Percentiles rank a stretch among this genome's conserved stretches.
Conservation (phyloP, 2,329 filamentous ascomycete genomes). For the Penicillium sp. region DNA sequence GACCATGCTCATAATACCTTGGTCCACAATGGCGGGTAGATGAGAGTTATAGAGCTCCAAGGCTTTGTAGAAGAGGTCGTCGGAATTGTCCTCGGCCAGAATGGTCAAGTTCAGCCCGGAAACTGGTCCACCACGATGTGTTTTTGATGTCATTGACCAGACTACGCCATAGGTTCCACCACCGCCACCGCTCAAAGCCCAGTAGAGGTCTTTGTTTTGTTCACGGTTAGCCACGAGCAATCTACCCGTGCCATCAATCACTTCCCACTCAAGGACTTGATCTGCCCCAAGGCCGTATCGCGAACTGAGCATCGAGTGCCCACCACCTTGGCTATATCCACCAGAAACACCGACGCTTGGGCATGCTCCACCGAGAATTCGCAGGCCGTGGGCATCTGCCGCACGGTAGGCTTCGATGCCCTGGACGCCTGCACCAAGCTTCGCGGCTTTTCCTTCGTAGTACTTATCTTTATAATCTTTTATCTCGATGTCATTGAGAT, state of each 20-base stretch:
- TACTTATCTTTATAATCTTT: slow-evolving; percentile 32
- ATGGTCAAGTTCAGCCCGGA: slow-evolving; percentile 48
- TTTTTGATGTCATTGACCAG: slow-evolving; percentile 53
- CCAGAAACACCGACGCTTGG: slow-evolving; percentile 57
- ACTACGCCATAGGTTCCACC: slow-evolving; percentile 59
- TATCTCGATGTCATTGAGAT: slow-evolving; percentile 26
- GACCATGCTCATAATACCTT: slow-evolving; percentile 10
- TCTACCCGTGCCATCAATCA: slow-evolving; percentile 53
- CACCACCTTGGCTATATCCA: slow-evolving; percentile 60
- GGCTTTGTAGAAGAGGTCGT: slow-evolving; percentile 47
- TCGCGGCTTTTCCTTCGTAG: slow-evolving; percentile 53
- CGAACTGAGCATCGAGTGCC: slow-evolving; percentile 54
- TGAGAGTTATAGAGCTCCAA: slow-evolving; percentile 12
- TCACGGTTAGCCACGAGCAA: slow-evolving; percentile 50
- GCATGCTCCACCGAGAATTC: slow-evolving; percentile 54
- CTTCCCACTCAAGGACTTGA: slow-evolving; percentile 55
- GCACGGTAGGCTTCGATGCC: slow-evolving; percentile 49
- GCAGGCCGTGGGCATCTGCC: slow-evolving; percentile 46
- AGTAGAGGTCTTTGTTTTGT: slow-evolving; percentile 57
- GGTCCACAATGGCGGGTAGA: slow-evolving; percentile 7
- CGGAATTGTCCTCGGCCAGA: slow-evolving; percentile 28
- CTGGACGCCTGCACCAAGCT: slow-evolving; percentile 53
- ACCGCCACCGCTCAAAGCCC: slow-evolving; percentile 61
- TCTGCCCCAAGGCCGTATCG: slow-evolving; percentile 59
- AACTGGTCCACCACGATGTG: slow-evolving; percentile 45